phyloP scores from a whole-genome alignment of 768 basidiomycete species.

The Strobilomyces echinocephalus region DNA sequence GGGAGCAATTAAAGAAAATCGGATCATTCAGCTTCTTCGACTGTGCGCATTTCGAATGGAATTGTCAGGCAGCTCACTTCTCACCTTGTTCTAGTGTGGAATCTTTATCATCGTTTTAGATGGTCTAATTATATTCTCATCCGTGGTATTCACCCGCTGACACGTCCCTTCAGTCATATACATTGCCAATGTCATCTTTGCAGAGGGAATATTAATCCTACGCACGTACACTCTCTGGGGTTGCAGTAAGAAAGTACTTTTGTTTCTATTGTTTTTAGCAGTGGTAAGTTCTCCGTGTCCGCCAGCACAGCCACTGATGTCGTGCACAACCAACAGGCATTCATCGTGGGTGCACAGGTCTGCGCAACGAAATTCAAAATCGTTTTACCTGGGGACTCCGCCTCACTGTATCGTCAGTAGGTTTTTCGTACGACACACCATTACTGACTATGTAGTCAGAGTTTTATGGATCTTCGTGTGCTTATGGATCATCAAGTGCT shows the following conservation, averaged over 20 bases:
- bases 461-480: conserved; percentile 15
- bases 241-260: conserved; percentile 14
- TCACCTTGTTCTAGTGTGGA: conserved; percentile 15
- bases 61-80: background rate
- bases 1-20: background rate
- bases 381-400: conserved; percentile 14
- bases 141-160: background rate
- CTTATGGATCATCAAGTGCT: conserved; percentile 15
- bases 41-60: conserved; percentile 2
- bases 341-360: conserved; percentile 14
- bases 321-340: conserved; percentile 6
- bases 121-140: conserved; percentile 1
- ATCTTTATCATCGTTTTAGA: conserved; percentile 10
- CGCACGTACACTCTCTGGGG: conserved; percentile 27
- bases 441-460: conserved; percentile 5
- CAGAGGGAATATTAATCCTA: conserved; percentile 21
- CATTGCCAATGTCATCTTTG: conserved; percentile 7
- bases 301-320: background rate
- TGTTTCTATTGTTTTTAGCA: conserved; percentile 16
- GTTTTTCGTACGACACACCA: background rate
- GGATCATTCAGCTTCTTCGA: conserved; percentile 4
- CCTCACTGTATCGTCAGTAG: conserved; percentile 18
- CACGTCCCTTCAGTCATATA: conserved; percentile 8
- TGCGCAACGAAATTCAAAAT: conserved; percentile 1
- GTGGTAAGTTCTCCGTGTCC: conserved; percentile 7